Conservation (phyloP, 768 basidiomycete genomes). For the Rhodocollybia butyracea region DNA sequence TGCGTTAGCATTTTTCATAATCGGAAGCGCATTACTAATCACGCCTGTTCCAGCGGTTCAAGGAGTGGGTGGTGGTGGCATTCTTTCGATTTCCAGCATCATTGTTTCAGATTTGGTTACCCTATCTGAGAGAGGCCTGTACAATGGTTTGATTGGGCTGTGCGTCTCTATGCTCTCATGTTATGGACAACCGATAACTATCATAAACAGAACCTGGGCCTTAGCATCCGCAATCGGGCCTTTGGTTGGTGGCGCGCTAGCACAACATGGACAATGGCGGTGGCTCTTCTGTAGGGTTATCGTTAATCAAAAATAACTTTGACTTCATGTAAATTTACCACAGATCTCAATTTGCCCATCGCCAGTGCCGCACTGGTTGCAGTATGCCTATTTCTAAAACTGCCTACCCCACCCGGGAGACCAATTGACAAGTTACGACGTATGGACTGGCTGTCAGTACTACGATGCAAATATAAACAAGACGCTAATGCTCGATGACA, state of each 20-base stretch:
- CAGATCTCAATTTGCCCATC: conserved; percentile 33
- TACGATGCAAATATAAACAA: neutral
- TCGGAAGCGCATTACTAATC: conserved; percentile 19
- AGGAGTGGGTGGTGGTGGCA: conserved; percentile 6
- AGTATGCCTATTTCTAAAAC: conserved; percentile 25
- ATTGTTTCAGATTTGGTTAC: conserved; percentile 30
- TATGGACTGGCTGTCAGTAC: conserved; percentile 37
- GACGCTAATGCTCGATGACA: conserved; percentile 9
- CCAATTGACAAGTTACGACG: conserved; percentile 27
- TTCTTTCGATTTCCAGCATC: conserved; percentile 24
- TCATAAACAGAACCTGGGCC: conserved; percentile 25
- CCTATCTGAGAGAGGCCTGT: conserved; percentile 28
- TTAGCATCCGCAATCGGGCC: conserved; percentile 30
- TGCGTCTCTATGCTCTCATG: conserved; percentile 6
- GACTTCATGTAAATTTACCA: too few relatives aligned
- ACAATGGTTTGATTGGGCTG: conserved; percentile 27
- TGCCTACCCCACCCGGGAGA: conserved; percentile 30
- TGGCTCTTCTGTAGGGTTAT: conserved; percentile 43
- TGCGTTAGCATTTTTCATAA: conserved; percentile 10
- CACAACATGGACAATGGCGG: conserved; percentile 30
- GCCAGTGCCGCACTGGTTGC: conserved; percentile 22
- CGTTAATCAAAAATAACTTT: too few relatives aligned
- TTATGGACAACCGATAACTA: neutral
- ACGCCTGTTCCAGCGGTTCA: conserved; percentile 8
- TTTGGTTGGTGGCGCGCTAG: conserved; percentile 30